Evolutionary conservation across 1,139 yeast genomes (phyloP).

Genomic region (Tardiomyces blankii): DNA sequence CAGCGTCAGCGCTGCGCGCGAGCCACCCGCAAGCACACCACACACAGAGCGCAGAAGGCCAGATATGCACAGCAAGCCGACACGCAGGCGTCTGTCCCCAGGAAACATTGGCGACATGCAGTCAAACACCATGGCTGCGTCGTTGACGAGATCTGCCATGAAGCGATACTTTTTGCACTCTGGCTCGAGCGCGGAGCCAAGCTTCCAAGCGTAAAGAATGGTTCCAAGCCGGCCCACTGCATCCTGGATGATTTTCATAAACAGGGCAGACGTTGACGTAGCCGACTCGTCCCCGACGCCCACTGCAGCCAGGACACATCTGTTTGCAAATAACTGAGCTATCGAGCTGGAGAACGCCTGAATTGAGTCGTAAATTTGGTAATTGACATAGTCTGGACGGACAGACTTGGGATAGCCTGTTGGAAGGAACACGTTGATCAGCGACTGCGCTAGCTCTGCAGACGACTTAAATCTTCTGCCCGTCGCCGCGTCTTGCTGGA

Average conservation of each 20-base stretch:
- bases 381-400: conserved; percentile 24
- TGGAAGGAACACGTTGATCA: conserved; percentile 26
- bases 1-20: conserved; percentile 29
- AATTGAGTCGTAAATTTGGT: conserved; percentile 28
- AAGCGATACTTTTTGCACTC: conserved; percentile 29
- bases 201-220: conserved; percentile 27
- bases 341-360: conserved; percentile 30
- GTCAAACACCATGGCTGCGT: conserved; percentile 27
- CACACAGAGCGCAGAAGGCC: conserved; percentile 27
- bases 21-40: conserved; percentile 31
- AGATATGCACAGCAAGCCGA: conserved; percentile 24
- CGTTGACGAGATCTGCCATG: conserved; percentile 28
- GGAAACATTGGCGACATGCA: conserved; percentile 26
- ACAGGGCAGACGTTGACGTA: conserved; percentile 27
- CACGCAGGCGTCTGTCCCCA: conserved; percentile 13
- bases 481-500: neutral
- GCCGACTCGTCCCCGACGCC: conserved; percentile 31
- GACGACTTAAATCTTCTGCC: neutral
- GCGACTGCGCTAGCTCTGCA: neutral
- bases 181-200: conserved; percentile 26
- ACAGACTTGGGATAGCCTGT: conserved; percentile 30
- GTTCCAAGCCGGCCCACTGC: conserved; percentile 30
- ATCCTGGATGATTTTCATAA: conserved; percentile 28
- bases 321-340: conserved; percentile 26
- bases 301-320: conserved; percentile 27